phyloP scores from a whole-genome alignment of 805 yeast genomes.

The Brettanomyces naardenensis region DNA sequence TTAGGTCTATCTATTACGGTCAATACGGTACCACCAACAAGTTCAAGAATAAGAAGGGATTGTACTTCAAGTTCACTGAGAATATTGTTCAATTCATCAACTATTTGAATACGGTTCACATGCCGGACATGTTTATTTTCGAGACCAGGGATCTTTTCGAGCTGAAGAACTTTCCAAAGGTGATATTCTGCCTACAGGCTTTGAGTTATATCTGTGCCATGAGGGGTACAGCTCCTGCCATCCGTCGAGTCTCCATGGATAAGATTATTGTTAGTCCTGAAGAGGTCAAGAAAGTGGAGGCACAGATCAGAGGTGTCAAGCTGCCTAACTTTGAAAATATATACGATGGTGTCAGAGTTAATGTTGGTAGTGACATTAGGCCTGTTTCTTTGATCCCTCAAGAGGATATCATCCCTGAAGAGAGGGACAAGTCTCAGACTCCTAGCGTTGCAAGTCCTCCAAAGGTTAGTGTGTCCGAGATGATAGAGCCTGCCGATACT shows the following conservation, averaged over 20 bases:
- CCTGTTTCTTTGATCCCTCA: conserved; percentile 12
- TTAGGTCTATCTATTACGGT: conserved; percentile 50
- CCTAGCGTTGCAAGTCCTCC: not conserved
- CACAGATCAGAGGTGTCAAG: conserved; percentile 57
- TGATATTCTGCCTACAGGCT: conserved; percentile 88
- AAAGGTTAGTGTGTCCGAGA: not conserved
- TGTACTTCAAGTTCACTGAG: conserved; percentile 87
- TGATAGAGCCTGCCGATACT: not conserved
- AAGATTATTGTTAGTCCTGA: conserved; percentile 54
- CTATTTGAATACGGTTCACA: conserved; percentile 57
- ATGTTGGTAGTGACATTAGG: conserved; percentile 21
- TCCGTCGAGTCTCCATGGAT: conserved; percentile 53
- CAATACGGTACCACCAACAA: conserved; percentile 11
- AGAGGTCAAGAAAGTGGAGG: conserved; percentile 62
- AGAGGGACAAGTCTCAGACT: not conserved
- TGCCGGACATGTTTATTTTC: conserved; percentile 84
- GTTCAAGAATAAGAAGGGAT: conserved; percentile 26
- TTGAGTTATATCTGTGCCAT: conserved; percentile 64
- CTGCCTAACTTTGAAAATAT: conserved; percentile 66
- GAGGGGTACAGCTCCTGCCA: conserved; percentile 48
- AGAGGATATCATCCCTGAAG: not conserved
- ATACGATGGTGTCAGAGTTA: conserved; percentile 27
- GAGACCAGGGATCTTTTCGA: conserved; percentile 92
- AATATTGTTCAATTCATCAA: conserved; percentile 80
- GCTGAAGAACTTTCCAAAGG: conserved; percentile 86